Percentiles rank a stretch among this genome's conserved stretches.
These are phyloP conservation scores for Colletotrichum agaves DNA, from an alignment of 2,329 filamentous ascomycete species.

Conservation along the genomic window DNA sequence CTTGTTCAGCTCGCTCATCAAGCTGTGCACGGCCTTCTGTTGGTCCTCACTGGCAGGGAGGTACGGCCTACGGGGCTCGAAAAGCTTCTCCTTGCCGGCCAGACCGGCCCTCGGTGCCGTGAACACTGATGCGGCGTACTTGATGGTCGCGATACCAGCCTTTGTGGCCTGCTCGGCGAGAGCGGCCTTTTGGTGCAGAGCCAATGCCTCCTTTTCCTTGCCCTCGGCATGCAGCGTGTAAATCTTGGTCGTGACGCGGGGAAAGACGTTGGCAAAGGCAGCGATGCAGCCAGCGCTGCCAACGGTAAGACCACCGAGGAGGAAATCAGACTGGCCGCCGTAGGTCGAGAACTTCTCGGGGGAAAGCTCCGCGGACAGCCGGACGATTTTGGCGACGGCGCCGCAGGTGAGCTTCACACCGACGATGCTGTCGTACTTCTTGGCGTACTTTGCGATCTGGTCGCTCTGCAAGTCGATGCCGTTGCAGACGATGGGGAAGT, in stretches of 20 bases:
- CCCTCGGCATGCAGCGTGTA: slow-evolving; percentile 71
- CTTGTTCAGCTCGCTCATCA: slow-evolving; percentile 56
- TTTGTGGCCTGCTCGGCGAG: slow-evolving; percentile 75
- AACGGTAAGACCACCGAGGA: slow-evolving; percentile 69
- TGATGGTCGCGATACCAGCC: slow-evolving; percentile 73
- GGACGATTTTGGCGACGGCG: slow-evolving; percentile 76
- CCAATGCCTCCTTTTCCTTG: slow-evolving; percentile 66
- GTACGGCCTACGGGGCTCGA: slow-evolving; percentile 72
- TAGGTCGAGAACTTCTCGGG: slow-evolving; percentile 72
- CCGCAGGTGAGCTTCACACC: slow-evolving; percentile 76
- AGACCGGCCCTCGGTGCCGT: slow-evolving; percentile 70
- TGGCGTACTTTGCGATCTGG: slow-evolving; percentile 64
- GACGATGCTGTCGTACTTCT: slow-evolving; percentile 63
- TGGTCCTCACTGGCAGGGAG: slow-evolving; percentile 56
- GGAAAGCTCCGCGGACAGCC: slow-evolving; percentile 63
- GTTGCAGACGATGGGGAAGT: slow-evolving; percentile 76
- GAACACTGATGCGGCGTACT: slow-evolving; percentile 72
- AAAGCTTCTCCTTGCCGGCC: slow-evolving; percentile 65
- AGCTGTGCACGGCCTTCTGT: slow-evolving; percentile 53
- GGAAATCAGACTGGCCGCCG: slow-evolving; percentile 79
- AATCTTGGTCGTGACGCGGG: slow-evolving; percentile 65
- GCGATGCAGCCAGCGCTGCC: slow-evolving; percentile 71
- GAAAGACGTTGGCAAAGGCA: slow-evolving; percentile 72
- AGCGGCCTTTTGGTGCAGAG: slow-evolving; percentile 69
- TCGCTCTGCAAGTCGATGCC: slow-evolving; percentile 76